Conservation (phyloP, 2,329 filamentous ascomycete genomes). For the Cryphonectria naterciae region DNA sequence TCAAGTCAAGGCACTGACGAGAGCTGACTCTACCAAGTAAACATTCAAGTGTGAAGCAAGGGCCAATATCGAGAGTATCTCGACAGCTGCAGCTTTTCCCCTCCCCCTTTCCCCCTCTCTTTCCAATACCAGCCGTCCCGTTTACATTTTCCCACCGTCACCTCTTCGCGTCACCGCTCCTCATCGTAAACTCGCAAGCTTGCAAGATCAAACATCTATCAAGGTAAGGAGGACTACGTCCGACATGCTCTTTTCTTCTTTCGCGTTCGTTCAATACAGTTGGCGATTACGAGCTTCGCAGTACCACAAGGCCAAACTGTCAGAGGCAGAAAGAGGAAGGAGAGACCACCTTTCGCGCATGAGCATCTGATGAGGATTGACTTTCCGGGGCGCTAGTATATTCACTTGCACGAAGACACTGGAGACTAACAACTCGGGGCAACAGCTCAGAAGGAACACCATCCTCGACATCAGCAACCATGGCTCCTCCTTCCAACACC, state of each 20-base stretch:
- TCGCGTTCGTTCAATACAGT: neutral
- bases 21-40: neutral
- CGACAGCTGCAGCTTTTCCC: neutral
- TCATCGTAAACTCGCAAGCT: neutral
- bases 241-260: neutral
- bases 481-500: slow-evolving; percentile 55
- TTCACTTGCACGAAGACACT: neutral
- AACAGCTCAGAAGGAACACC: slow-evolving; percentile 14
- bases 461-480: slow-evolving; percentile 37
- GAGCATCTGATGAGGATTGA: neutral
- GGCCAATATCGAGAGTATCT: neutral
- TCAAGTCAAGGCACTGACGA: neutral
- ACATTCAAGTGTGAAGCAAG: neutral
- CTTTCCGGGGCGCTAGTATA: neutral
- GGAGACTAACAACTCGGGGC: slow-evolving; percentile 10
- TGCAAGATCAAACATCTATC: neutral
- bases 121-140: neutral
- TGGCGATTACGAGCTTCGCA: no score
- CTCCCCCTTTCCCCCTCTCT: neutral
- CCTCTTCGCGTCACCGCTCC: neutral
- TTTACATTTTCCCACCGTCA: neutral
- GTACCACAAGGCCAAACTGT: neutral
- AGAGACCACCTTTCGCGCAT: neutral
- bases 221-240: neutral
- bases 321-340: neutral